These are phyloP conservation scores for Dothideomycetes sp. DNA, from an alignment of 2,329 filamentous ascomycete genomes.

Conservation along the genomic window DNA sequence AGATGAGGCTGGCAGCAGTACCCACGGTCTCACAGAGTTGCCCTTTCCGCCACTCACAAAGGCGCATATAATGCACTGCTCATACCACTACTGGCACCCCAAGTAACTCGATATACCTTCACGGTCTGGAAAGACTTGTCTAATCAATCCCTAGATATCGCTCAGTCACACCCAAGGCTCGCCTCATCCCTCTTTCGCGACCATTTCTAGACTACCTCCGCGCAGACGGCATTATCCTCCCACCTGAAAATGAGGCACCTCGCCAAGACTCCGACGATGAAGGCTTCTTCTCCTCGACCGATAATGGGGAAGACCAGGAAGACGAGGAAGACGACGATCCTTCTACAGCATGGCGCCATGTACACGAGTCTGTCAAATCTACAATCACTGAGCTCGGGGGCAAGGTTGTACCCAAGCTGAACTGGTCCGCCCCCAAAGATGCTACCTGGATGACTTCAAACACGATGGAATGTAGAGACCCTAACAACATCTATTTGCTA, in stretches of 20 bases:
- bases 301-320: slow-evolving; percentile 34
- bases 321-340: slow-evolving; percentile 49
- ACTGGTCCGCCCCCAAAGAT: slow-evolving; percentile 96
- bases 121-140: neutral
- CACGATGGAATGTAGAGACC: slow-evolving; percentile 76
- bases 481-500: slow-evolving; percentile 87
- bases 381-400: slow-evolving; percentile 76
- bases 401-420: slow-evolving; percentile 81
- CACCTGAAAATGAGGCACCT: slow-evolving; percentile 49
- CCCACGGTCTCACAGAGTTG: slow-evolving; percentile 27
- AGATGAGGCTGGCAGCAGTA: neutral
- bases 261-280: slow-evolving; percentile 36
- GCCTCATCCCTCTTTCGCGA: slow-evolving; percentile 64
- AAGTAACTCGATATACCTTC: slow-evolving; percentile 36
- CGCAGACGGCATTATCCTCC: slow-evolving; percentile 84
- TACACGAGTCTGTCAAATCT: slow-evolving; percentile 65
- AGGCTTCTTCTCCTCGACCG: slow-evolving; percentile 32
- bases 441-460: slow-evolving; percentile 90
- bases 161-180: slow-evolving; percentile 70
- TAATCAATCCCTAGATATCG: slow-evolving; percentile 51
- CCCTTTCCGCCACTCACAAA: slow-evolving; percentile 76
- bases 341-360: slow-evolving; percentile 50
- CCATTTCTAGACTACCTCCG: slow-evolving; percentile 78
- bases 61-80: slow-evolving; percentile 85
- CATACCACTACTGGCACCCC: slow-evolving; percentile 85